Conservation (phyloP, 805 yeast species). For the Ogataea pilisensis region DNA sequence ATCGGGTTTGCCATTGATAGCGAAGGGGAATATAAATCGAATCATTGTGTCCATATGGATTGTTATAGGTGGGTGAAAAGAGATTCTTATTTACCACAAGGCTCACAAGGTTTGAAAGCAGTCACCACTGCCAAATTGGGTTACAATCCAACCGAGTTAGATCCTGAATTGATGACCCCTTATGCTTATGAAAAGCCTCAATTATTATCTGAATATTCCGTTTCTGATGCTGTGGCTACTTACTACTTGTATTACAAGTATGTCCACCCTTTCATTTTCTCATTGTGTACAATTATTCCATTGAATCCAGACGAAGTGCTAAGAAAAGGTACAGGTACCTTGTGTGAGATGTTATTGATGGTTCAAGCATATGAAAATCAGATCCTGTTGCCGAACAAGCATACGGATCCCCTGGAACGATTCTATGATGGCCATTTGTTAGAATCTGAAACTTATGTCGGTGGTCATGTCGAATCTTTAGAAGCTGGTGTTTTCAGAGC, state of each 20-base stretch:
- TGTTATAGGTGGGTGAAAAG: constrained; percentile 97
- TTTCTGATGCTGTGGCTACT: constrained; percentile 99
- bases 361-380: constrained; percentile 84
- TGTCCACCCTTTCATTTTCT: constrained; percentile 94
- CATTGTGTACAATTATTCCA: constrained; percentile 93
- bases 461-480: constrained; percentile 96
- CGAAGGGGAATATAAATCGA: constrained; percentile 90
- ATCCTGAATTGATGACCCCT: constrained; percentile 97
- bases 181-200: constrained; percentile 95
- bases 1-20: constrained; percentile 89
- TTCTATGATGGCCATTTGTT: constrained; percentile 91
- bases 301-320: constrained; percentile 94
- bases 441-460: constrained; percentile 96
- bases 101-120: constrained; percentile 96
- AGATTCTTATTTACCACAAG: constrained; percentile 96
- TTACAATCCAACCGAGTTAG: constrained; percentile 92
- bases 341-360: constrained; percentile 96
- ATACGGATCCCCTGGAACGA: constrained; percentile 88
- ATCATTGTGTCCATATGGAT: constrained; percentile 95
- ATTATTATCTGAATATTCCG: constrained; percentile 89
- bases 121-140: constrained; percentile 95
- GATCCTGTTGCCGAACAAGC: constrained; percentile 88
- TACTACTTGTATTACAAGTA: constrained; percentile 93
- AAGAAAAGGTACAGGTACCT: constrained; percentile 96
- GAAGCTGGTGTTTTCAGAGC: constrained; percentile 98